Conservation (phyloP, 202 grass and related monocot genomes). For the Bolboschoenoplectus hybrid region DNA sequence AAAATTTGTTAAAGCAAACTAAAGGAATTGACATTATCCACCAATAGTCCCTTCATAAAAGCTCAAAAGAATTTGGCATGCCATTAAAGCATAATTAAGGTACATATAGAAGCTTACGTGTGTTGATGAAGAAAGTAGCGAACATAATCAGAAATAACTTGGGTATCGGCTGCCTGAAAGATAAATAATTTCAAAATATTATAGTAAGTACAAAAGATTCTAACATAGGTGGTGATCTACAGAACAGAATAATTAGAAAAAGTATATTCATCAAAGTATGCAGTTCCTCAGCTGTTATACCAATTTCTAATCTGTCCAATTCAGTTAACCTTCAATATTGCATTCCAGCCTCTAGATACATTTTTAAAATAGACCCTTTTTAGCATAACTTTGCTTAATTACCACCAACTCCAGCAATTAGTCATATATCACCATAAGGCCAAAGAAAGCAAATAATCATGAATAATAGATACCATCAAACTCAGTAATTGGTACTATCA, state of each 20-base stretch:
- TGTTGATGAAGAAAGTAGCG: conserved; percentile 94
- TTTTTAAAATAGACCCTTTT: background rate
- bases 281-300: background rate
- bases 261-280: background rate
- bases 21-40: background rate
- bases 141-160: conserved; percentile 91
- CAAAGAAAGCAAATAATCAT: conserved; percentile 3
- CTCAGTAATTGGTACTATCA: background rate
- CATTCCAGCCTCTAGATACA: background rate
- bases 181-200: conserved; percentile 12
- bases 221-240: background rate
- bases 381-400: background rate
- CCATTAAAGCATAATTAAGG: background rate
- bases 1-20: background rate
- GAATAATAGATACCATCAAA: background rate
- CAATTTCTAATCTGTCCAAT: background rate
- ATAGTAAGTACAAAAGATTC: background rate
- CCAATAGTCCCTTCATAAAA: background rate
- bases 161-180: conserved; percentile 79
- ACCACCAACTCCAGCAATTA: background rate
- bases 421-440: background rate
- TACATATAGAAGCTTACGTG: conserved; percentile 56
- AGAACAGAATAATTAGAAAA: background rate
- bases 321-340: background rate
- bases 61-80: background rate